Conservation (phyloP, 768 basidiomycete genomes). For the Kwoniella heveanensis region DNA sequence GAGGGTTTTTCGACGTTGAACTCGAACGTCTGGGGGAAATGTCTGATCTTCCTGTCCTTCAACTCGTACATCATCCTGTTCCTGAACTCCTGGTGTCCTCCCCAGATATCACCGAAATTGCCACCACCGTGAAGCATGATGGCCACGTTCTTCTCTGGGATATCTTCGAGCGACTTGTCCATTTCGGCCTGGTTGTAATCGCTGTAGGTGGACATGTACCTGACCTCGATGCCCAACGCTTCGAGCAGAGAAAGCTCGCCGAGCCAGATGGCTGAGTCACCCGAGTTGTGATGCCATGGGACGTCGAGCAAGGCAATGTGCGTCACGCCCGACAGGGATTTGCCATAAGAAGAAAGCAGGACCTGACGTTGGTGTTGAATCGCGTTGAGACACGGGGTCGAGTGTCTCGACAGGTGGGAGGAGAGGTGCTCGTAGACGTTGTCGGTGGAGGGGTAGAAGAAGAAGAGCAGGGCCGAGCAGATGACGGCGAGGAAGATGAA, state of each 20-base stretch:
- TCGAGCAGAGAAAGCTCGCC: constrained; percentile 9
- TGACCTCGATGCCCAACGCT: constrained; percentile 6
- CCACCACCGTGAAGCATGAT: constrained; percentile 15
- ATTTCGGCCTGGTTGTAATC: constrained; percentile 7
- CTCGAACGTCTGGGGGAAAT: constrained; percentile 18
- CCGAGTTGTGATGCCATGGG: constrained; percentile 18
- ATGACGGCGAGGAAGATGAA: constrained; percentile 5
- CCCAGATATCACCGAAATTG: constrained; percentile 17
- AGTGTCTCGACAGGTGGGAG: neutral
- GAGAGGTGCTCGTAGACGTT: constrained; percentile 1
- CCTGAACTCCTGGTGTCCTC: constrained; percentile 10
- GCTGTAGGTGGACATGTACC: constrained; percentile 4
- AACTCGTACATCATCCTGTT: constrained; percentile 8
- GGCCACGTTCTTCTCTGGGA: constrained; percentile 3
- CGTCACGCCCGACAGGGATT: constrained; percentile 9
- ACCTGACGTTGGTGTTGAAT: constrained; percentile 9
- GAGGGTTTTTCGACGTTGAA: constrained; percentile 9
- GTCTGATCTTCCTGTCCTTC: constrained; percentile 8
- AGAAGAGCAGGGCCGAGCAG: constrained; percentile 2
- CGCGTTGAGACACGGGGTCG: constrained; percentile 12
- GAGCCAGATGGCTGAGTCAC: constrained; percentile 18
- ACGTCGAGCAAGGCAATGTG: constrained; percentile 10
- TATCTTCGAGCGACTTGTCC: constrained; percentile 9
- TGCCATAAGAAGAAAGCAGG: constrained; percentile 1
- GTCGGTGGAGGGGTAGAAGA: constrained; percentile 6